These are phyloP conservation scores for Lithocarpus polystachyus DNA, from an alignment of 306 rosid genomes.

Conservation along the genomic window DNA sequence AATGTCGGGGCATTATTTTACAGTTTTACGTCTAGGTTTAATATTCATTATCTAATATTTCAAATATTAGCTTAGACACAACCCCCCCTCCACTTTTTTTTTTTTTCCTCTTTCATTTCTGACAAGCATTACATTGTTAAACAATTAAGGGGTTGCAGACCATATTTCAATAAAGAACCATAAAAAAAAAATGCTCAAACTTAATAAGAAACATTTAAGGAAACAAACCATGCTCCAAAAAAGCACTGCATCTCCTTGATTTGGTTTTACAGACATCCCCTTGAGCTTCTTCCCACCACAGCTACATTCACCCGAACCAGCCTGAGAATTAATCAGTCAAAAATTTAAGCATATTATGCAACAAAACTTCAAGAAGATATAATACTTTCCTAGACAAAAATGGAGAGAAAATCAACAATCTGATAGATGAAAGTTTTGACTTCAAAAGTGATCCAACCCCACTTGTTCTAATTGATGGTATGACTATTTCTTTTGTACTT, in stretches of 20 bases:
- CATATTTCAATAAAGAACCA: constrained; percentile 2
- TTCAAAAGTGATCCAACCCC: background rate
- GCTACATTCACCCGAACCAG: constrained; percentile 84
- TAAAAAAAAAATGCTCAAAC: background rate
- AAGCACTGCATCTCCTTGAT: constrained; percentile 88
- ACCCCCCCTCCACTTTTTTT: no score
- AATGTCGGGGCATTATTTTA: background rate
- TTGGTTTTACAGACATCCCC: constrained; percentile 79
- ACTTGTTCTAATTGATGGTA: background rate
- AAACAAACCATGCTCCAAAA: constrained; percentile 98
- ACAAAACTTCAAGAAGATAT: background rate
- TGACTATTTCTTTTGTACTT: background rate
- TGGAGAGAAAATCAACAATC: background rate
- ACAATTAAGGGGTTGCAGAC: background rate
- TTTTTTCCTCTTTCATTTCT: no score
- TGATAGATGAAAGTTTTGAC: background rate
- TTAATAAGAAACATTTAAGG: constrained; percentile 19
- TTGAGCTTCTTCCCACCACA: constrained; percentile 72
- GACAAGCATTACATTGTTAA: background rate
- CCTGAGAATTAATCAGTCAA: constrained; percentile 42
- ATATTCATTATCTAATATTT: background rate
- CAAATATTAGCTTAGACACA: background rate
- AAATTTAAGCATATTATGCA: background rate
- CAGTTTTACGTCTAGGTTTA: background rate
- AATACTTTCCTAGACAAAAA: background rate